Evolutionary conservation across 805 yeast genomes (phyloP).

Genomic region (Naumovozyma baii): DNA sequence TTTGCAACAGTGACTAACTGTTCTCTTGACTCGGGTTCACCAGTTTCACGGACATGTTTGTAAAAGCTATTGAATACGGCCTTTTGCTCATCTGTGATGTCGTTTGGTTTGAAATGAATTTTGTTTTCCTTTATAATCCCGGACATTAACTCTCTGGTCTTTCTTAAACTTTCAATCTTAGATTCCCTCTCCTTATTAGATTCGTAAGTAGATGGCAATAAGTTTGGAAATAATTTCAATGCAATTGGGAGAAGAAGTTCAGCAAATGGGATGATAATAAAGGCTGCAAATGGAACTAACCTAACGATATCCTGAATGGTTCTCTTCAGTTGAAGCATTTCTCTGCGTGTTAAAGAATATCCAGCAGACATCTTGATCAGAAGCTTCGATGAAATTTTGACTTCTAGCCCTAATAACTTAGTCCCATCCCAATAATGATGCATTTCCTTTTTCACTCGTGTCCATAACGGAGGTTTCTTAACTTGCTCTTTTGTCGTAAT

Average conservation of each 20-base stretch:
- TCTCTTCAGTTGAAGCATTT: constrained; percentile 75
- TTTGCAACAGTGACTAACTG: constrained; percentile 77
- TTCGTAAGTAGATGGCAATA: constrained; percentile 88
- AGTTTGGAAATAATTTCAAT: constrained; percentile 82
- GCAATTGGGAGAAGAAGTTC: constrained; percentile 86
- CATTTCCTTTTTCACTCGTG: constrained; percentile 77
- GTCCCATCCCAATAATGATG: constrained; percentile 95
- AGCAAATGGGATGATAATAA: constrained; percentile 86
- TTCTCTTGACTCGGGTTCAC: constrained; percentile 53
- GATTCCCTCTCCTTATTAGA: constrained; percentile 50
- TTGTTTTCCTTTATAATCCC: constrained; percentile 57
- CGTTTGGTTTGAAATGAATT: constrained; percentile 58
- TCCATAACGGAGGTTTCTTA: constrained; percentile 56
- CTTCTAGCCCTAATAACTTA: constrained; percentile 81
- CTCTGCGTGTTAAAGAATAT: constrained; percentile 85
- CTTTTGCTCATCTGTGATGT: constrained; percentile 61
- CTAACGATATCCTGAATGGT: constrained; percentile 79
- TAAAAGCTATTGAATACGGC: constrained; percentile 72
- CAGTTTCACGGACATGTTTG: constrained; percentile 54
- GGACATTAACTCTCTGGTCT: constrained; percentile 55
- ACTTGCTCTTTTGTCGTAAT: neutral
- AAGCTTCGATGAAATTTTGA: constrained; percentile 73
- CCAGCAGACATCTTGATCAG: constrained; percentile 79
- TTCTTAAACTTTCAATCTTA: constrained; percentile 45
- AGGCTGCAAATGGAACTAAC: constrained; percentile 86